Evolutionary conservation across 2,329 filamentous ascomycete species (phyloP).

Genomic region (Aulographum hederae): DNA sequence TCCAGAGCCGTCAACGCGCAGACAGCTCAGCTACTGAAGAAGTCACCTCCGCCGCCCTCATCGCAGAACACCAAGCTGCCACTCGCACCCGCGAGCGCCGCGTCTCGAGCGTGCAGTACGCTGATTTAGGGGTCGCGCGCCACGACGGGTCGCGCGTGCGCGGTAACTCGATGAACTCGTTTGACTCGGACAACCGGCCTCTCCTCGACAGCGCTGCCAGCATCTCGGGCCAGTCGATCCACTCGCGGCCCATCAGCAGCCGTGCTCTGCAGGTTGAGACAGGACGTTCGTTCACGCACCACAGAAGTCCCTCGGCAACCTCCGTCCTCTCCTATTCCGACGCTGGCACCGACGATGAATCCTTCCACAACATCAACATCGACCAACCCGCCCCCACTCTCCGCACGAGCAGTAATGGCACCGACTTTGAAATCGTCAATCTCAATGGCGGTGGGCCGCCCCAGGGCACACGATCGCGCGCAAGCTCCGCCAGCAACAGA

Average conservation of each 20-base stretch:
- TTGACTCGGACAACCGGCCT: conserved; percentile 47
- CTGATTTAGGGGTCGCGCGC: conserved; percentile 54
- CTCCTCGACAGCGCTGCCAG: conserved; percentile 55
- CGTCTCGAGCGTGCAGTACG: conserved; percentile 61
- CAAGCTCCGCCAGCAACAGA: background rate
- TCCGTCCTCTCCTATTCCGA: conserved; percentile 21
- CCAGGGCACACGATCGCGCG: conserved; percentile 1
- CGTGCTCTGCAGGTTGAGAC: conserved; percentile 9
- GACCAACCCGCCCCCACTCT: conserved; percentile 1
- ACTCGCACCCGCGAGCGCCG: conserved; percentile 44
- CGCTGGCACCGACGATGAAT: conserved; percentile 18
- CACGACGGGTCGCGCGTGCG: conserved; percentile 62
- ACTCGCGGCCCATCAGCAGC: conserved; percentile 9
- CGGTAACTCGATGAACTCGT: conserved; percentile 52
- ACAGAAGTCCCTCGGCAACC: conserved; percentile 22
- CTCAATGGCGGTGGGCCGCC: conserved; percentile 14
- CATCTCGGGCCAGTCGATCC: conserved; percentile 29
- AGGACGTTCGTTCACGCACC: conserved; percentile 16
- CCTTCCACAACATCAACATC: conserved; percentile 8
- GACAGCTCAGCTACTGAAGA: conserved; percentile 11
- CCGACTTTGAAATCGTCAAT: conserved; percentile 25
- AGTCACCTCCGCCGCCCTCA: conserved; percentile 21
- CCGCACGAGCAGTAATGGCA: conserved; percentile 6
- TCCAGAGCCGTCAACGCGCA: conserved; percentile 5
- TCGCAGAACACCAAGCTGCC: conserved; percentile 38